phyloP scores from a whole-genome alignment of 192 early-diverging fungal species.

The Powellomyces hirtus region DNA sequence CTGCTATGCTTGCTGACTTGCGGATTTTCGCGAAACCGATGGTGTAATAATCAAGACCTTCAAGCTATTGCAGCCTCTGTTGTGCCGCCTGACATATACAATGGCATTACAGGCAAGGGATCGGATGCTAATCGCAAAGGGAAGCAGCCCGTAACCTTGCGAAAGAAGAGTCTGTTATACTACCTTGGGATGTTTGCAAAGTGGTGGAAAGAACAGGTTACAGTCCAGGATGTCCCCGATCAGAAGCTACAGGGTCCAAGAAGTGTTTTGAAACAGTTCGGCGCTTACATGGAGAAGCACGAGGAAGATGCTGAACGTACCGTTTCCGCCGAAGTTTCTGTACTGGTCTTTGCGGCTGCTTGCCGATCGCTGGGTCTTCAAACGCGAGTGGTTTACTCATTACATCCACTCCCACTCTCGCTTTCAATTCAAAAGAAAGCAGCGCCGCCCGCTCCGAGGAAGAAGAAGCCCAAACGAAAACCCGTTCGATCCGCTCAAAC shows the following conservation, averaged over 20 bases:
- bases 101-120: conserved; percentile 6
- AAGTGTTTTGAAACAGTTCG: not conserved
- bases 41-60: conserved; percentile 48
- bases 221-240: not conserved
- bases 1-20: conserved; percentile 54
- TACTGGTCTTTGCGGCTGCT: conserved; percentile 49
- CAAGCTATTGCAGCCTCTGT: conserved; percentile 26
- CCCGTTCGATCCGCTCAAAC: not conserved
- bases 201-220: conserved; percentile 17
- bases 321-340: conserved; percentile 36
- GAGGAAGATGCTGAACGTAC: not conserved
- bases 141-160: not conserved
- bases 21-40: conserved; percentile 54
- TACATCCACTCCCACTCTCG: conserved; percentile 66
- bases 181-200: conserved; percentile 6
- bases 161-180: conserved; percentile 3
- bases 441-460: not conserved
- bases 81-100: conserved; percentile 17
- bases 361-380: conserved; percentile 50
- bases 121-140: conserved; percentile 16
- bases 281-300: not conserved
- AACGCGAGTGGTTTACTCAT: conserved; percentile 60
- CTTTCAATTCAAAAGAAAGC: conserved; percentile 30
- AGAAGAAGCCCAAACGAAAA: not conserved
- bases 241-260: not conserved